phyloP scores from a whole-genome alignment of 176 grass and related monocot species.

The Carex littledalei region DNA sequence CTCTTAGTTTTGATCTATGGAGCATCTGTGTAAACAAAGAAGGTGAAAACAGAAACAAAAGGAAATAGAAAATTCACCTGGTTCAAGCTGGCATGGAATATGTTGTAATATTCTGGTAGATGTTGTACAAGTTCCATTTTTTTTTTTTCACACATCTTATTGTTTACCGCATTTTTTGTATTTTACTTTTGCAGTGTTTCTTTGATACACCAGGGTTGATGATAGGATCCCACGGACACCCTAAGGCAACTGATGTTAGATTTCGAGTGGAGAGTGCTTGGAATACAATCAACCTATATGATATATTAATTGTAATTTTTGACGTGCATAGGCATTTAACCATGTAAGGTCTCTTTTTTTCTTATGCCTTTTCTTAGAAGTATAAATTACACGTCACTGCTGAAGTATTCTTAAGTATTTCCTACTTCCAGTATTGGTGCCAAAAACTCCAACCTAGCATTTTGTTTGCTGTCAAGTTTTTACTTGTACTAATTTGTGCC shows the following conservation, averaged over 20 bases:
- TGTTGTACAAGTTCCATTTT: not conserved
- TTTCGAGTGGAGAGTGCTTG: slow-evolving; percentile 94
- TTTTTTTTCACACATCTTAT: not conserved
- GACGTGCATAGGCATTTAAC: slow-evolving; percentile 83
- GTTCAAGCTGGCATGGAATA: not conserved
- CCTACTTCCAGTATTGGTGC: not conserved
- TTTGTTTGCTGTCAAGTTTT: slow-evolving; percentile 7
- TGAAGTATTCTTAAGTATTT: not conserved
- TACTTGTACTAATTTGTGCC: not conserved
- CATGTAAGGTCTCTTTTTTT: slow-evolving; percentile 34
- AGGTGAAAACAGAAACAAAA: not conserved
- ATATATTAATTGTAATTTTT: slow-evolving; percentile 89
- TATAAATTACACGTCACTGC: not conserved
- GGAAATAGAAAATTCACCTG: not conserved
- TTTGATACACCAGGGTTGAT: slow-evolving; percentile 96
- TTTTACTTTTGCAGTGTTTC: slow-evolving; percentile 53
- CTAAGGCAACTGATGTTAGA: slow-evolving; percentile 60
- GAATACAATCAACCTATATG: slow-evolving; percentile 84
- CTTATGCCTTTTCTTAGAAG: slow-evolving; percentile 18
- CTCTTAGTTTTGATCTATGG: not conserved
- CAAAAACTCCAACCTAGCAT: not conserved
- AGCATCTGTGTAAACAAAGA: not conserved
- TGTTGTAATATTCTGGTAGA: not conserved
- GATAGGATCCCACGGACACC: slow-evolving; percentile 83
- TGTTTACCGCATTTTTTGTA: slow-evolving; percentile 6